phyloP scores from a whole-genome alignment of 2,329 filamentous ascomycete genomes.

The Pestalotiopsis sp. region DNA sequence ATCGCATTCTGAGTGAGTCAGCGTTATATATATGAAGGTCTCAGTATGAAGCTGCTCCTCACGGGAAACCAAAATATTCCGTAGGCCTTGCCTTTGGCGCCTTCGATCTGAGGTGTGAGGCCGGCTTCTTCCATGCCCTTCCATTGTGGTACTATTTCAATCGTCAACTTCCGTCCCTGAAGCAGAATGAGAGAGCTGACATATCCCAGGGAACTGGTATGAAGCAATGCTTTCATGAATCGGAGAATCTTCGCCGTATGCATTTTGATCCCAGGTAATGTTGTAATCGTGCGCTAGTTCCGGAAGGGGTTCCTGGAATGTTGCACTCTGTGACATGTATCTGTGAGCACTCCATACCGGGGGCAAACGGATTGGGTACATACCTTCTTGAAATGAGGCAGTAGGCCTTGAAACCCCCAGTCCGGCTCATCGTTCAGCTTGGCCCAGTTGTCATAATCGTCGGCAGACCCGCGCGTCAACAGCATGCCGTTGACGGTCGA shows the following conservation, averaged over 20 bases:
- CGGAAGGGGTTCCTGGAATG: neutral
- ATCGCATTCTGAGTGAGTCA: neutral
- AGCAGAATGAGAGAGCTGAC: neutral
- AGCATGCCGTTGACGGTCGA: conserved; percentile 10
- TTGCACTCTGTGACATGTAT: neutral
- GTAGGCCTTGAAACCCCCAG: neutral
- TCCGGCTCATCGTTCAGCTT: neutral
- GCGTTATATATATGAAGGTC: neutral
- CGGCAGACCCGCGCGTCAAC: neutral
- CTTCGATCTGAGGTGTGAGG: neutral
- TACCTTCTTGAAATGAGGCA: neutral
- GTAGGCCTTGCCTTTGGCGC: neutral
- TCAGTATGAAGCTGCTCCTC: neutral
- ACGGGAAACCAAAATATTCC: conserved; percentile 4
- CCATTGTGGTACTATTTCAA: neutral
- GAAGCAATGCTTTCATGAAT: neutral
- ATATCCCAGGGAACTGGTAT: neutral
- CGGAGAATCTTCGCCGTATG: neutral
- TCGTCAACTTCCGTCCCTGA: neutral
- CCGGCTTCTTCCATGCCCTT: neutral
- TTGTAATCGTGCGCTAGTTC: neutral
- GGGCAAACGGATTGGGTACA: neutral
- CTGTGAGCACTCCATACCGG: neutral
- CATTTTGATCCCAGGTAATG: neutral
- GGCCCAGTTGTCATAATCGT: conserved; percentile 5